Percentiles rank a stretch among this genome's conserved stretches.
Conservation (phyloP, 331 rosid species). For the Spiraea crenata region DNA sequence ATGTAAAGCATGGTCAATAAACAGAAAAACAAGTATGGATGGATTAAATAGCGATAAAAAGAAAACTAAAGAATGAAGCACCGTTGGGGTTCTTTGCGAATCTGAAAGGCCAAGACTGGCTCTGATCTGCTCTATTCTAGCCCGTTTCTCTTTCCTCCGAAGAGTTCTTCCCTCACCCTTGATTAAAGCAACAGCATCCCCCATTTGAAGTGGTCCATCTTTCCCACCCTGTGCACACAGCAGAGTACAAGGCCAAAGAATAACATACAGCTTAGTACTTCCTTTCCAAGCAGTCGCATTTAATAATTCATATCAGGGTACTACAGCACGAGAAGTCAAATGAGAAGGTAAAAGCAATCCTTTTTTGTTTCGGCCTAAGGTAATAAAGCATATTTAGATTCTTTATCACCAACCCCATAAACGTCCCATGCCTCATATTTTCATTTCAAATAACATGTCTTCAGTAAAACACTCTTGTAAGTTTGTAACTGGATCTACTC, state of each 20-base stretch:
- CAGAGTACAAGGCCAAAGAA: slow-evolving; percentile 11
- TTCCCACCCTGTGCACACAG: slow-evolving; percentile 33
- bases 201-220: slow-evolving; percentile 61
- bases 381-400: no score
- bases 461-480: not conserved
- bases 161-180: slow-evolving; percentile 74
- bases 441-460: no score
- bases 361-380: no score
- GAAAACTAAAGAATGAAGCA: slow-evolving; percentile 18
- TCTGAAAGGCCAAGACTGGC: slow-evolving; percentile 99
- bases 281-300: not conserved
- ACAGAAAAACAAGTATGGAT: not conserved
- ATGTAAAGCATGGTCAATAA: not conserved
- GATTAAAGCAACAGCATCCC: slow-evolving; percentile 89
- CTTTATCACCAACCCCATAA: not conserved
- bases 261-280: not conserved
- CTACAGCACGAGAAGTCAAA: slow-evolving; percentile 21
- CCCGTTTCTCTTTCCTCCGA: slow-evolving; percentile 93
- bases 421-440: not conserved
- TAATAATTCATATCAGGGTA: not conserved
- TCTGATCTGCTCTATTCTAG: slow-evolving; percentile 92
- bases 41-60: not conserved
- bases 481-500: not conserved
- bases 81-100: slow-evolving; percentile 94
- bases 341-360: slow-evolving; percentile 5